Base-by-base conservation (phyloP, 192 early-diverging fungal species). In the Oehlia diaphana region DNA sequence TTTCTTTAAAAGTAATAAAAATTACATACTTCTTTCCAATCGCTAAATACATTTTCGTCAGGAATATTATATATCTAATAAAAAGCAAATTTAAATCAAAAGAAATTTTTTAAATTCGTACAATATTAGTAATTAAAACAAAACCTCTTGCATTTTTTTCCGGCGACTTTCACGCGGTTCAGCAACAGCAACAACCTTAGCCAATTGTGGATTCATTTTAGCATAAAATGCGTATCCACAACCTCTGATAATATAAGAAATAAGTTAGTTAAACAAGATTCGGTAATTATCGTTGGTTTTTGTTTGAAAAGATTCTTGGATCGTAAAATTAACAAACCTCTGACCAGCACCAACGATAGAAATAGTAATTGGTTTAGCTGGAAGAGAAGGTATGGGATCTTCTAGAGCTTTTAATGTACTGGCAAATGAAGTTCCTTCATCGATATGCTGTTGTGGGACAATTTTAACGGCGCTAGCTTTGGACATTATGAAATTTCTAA, bases 141-240 rank as follows among this genome's bases (percentile, higher is more conserved):
- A 77, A 26, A 77, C 47, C 21, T 74, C 47, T 19, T 65, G 65
- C 13, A 86, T 49, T 26, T 67, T 74, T 28, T 69, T 72, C 23
- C 79, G 84, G 28, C 88, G 87, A 28, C 79, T 66, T 13, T 68
- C 42, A 44, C 64, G 70, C 42, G 82, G 83, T 76, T 92, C 91
- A 23, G 88, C 88, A 4, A 91, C 81, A 0, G 84, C 88, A 9
- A 89, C 86, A 14, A 92, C 84, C 28, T 83, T 74, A 74, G 85
- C 83, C 53, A 81, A 81, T 31, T 74, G 3, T 10, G 88, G 86
- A 66, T 88, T 75, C 19, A 65, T 35, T 53, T 82, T 75, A 37
- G 85, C 76, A 68, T 84, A 87, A 61, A 68, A 44, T 31, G 82
- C 85, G 79, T 90, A 90, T 5, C 61, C 42, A 5, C 14, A 13